These are phyloP conservation scores for Macrolepiota fuliginosa DNA, from an alignment of 768 basidiomycete species.

Conservation along the genomic window DNA sequence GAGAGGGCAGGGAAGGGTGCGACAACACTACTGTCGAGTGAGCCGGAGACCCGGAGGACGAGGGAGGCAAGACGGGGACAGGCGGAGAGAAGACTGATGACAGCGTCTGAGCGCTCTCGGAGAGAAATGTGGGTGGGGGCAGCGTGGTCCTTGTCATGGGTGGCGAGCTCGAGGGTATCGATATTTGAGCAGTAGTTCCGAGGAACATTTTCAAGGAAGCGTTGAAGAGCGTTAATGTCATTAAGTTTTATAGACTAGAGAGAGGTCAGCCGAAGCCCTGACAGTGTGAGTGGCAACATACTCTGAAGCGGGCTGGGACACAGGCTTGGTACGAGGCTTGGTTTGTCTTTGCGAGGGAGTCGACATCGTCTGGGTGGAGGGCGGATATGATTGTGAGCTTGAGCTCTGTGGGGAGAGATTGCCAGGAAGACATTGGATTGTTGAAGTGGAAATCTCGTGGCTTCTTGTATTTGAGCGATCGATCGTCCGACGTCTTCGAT, in stretches of 20 bases:
- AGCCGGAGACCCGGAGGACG: conserved; percentile 44
- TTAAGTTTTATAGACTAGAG: conserved; percentile 49
- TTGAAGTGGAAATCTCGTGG: conserved; percentile 10
- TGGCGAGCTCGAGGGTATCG: conserved; percentile 51
- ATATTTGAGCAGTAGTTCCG: conserved; percentile 46
- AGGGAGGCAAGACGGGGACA: conserved; percentile 48
- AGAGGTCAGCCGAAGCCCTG: conserved; percentile 10
- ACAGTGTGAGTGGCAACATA: conserved; percentile 24
- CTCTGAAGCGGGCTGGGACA: conserved; percentile 59
- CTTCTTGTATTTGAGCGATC: conserved; percentile 5
- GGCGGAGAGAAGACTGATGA: conserved; percentile 48
- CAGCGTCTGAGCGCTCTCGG: conserved; percentile 38
- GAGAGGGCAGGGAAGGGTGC: conserved; percentile 43
- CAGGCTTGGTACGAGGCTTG: conserved; percentile 50
- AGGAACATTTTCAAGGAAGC: conserved; percentile 59
- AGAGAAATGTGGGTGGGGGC: conserved; percentile 21
- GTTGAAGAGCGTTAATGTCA: conserved; percentile 40
- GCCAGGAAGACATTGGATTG: conserved; percentile 39
- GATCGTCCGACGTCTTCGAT: conserved; percentile 33
- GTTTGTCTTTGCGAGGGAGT: conserved; percentile 48
- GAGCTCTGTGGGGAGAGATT: conserved; percentile 62
- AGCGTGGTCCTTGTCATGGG: conserved; percentile 20
- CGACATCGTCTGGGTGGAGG: conserved; percentile 43
- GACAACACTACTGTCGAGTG: conserved; percentile 47
- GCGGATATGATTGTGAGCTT: conserved; percentile 53